Evolutionary conservation across 1,284 basidiomycete species (phyloP), one percentile per base, ranked within the genome.

Genomic region (Paramarasmius palmivorus): DNA sequence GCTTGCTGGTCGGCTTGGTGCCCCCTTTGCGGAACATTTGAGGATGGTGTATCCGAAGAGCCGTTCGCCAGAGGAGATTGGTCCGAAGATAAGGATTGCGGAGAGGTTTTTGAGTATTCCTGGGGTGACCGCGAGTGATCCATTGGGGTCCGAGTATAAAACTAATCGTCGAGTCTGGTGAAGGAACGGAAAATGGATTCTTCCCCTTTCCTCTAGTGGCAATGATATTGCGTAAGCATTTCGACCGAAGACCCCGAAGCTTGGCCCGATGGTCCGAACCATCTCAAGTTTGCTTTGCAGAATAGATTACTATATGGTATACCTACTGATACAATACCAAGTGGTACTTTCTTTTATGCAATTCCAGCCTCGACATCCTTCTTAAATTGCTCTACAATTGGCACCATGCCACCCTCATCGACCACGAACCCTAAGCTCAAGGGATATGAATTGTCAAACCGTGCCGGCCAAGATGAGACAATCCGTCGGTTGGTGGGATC

Each of bases 391-490:
- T 66, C 61, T 14, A 78, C 73, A 37, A 79, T 66, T 10, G 71
- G 70, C 42, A 72, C 72, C 70, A 79, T 77, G 1, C 77, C 77
- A 19, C 73, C 76, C 57, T 74, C 68, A 58, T 80, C 77, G 7
- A 68, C 72, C 25, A 63, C 47, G 52, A 78, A 79, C 2, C 77
- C 77, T 15, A 80, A 63, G n/a, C 65, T 63, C 26, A 77, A 59
- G 20, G 77, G 65, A 56, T 77, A 77, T 10, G 70, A 49, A 54
- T 75, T 75, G 53, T 80, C 76, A 53, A 79, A 78, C 42, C 62
- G 62, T 9, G 76, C 65, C 2, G 78, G 78, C 78, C 78, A 80
- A 8, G 76, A 78, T 4, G 69, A 70, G 12, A 80, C 76, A 38
- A 80, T 65, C 32, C 71, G 63, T 42, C 73, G 64, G 59, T 73